Evolutionary conservation across 148 eudicot species (phyloP).

Genomic region (Diospyros kaki): DNA sequence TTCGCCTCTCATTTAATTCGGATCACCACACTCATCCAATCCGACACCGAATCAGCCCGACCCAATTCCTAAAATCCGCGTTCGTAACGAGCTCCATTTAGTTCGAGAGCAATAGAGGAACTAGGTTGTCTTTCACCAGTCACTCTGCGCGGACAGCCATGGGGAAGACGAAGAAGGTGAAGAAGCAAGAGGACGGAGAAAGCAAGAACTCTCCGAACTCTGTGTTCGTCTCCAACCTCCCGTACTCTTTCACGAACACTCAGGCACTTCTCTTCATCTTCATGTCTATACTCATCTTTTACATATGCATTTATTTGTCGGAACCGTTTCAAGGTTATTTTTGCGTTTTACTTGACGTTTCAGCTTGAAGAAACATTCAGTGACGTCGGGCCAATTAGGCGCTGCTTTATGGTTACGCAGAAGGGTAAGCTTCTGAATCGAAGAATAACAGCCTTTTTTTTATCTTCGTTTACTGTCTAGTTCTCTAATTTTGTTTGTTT

Average conservation of each 20-base stretch:
- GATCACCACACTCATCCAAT: no score
- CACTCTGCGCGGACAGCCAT: constrained; percentile 1
- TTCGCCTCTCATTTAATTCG: no score
- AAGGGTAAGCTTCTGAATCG: constrained; percentile 42
- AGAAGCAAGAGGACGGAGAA: constrained; percentile 15
- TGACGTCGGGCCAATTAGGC: constrained; percentile 83
- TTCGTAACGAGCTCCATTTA: no score
- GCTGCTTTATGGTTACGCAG: constrained; percentile 82
- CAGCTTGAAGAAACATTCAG: constrained; percentile 81
- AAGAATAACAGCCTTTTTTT: not conserved
- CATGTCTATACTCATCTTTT: constrained; percentile 1
- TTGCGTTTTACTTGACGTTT: not conserved
- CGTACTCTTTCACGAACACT: constrained; percentile 62
- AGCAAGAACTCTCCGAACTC: constrained; percentile 62
- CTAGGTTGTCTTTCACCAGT: not conserved
- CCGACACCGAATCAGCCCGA: not conserved
- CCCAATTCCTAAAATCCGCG: not conserved
- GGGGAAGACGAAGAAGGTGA: constrained; percentile 31
- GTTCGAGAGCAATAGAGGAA: no score
- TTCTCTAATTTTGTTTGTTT: not conserved
- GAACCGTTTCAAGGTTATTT: not conserved
- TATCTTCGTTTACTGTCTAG: not conserved
- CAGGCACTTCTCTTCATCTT: constrained; percentile 32
- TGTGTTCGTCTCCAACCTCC: constrained; percentile 63
- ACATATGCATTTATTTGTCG: not conserved